Conservation (phyloP, 257 asterid species). For the Przewalskia tangutica region DNA sequence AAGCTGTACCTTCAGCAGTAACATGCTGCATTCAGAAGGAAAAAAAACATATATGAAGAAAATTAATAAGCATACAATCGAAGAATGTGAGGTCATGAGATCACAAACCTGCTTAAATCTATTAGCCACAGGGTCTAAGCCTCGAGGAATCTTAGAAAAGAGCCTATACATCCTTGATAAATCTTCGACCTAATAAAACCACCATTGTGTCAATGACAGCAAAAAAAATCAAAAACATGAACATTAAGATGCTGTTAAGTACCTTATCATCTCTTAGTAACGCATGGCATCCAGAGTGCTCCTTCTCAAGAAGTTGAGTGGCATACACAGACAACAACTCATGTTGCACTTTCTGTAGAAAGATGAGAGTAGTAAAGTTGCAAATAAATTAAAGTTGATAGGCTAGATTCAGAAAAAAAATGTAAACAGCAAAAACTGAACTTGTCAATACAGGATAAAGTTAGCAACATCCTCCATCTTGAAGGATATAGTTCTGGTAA, state of each 20-base stretch:
- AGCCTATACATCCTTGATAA: conserved; percentile 97
- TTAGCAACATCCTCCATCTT: background rate
- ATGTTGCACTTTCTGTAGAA: conserved; percentile 67
- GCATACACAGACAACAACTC: conserved; percentile 91
- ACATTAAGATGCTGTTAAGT: conserved; percentile 5
- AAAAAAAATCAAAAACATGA: background rate
- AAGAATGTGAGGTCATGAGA: background rate
- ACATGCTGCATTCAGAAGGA: conserved; percentile 55
- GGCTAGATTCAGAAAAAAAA: background rate
- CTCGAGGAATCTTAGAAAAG: conserved; percentile 76
- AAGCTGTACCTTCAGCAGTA: conserved; percentile 87
- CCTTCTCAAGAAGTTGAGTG: conserved; percentile 89
- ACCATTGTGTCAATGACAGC: conserved; percentile 2
- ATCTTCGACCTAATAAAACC: conserved; percentile 60
- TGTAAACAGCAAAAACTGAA: background rate
- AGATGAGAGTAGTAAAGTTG: background rate
- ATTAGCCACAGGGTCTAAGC: conserved; percentile 78
- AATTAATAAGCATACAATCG: background rate
- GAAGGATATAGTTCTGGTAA: background rate
- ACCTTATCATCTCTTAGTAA: conserved; percentile 97
- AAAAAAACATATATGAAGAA: background rate
- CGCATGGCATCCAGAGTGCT: conserved; percentile 96
- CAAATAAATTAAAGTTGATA: background rate
- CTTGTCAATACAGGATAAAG: background rate
- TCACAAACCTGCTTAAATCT: conserved; percentile 78